These are phyloP conservation scores for Camelina neglecta DNA, from an alignment of 345 rosid genomes.

Conservation along the genomic window DNA sequence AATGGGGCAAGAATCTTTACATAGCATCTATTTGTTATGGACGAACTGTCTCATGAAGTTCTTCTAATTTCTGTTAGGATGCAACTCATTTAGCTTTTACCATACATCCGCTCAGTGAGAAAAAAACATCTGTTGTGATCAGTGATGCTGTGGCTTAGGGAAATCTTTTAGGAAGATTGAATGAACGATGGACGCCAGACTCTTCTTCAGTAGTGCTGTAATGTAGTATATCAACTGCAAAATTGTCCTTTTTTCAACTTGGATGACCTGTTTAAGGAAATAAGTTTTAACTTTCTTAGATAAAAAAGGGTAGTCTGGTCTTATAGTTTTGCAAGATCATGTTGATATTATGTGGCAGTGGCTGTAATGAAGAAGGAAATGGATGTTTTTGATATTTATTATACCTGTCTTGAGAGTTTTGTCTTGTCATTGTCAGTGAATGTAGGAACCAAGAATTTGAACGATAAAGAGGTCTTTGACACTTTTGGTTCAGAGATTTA, in stretches of 20 bases:
- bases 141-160: conserved; percentile 42
- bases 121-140: conserved; percentile 37
- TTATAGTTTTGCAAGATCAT: conserved; percentile 2
- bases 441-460: conserved; percentile 24
- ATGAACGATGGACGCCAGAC: conserved; percentile 51
- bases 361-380: conserved; percentile 20
- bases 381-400: conserved; percentile 23
- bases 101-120: conserved; percentile 35
- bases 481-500: neutral
- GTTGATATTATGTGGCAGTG: conserved; percentile 11
- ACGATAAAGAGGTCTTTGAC: neutral
- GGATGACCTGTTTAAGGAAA: conserved; percentile 44
- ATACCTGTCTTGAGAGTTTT: neutral
- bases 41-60: conserved; percentile 89
- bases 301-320: conserved; percentile 4
- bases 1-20: conserved; percentile 96
- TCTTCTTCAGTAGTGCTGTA: conserved; percentile 47
- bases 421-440: neutral
- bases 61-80: conserved; percentile 46
- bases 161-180: conserved; percentile 46
- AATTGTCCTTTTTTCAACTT: conserved; percentile 52
- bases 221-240: conserved; percentile 48
- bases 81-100: conserved; percentile 34
- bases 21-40: conserved; percentile 93
- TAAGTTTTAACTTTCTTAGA: conserved; percentile 9